Base-by-base conservation (phyloP, 805 yeast species). In the Pachysolen tannophilus region DNA sequence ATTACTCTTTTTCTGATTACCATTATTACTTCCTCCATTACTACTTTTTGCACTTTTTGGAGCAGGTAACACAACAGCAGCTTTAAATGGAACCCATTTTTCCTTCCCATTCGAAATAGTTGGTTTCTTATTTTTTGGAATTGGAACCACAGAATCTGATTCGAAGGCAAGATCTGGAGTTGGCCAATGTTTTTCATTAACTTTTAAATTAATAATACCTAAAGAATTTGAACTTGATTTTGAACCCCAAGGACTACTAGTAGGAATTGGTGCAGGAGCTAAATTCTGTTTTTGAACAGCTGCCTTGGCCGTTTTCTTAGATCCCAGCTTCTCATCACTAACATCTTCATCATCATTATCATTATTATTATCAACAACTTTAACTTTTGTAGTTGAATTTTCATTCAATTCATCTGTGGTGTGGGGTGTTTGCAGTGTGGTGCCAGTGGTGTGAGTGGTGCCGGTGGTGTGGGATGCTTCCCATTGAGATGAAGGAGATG, bases 41-140 rank as follows among this genome's bases (percentile, higher is more conserved):
- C 23, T 39, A 10, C 18, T 30, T 27, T 30, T 41, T 30, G 34
- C 29, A n/a, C 28, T 32, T 21, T 43, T 43, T 9, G 60, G 53
- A 35, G 50, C 53, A 15, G 68, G 61, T 27, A 70, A 60, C 19
- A 67, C 68, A 32, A 71, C 72, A 28, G 72, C 58, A 19, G 75
- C 82, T 45, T 74, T 68, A 52, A 71, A 74, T n/a, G 85, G 85
- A 26, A 78, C 70, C 84, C 85, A 78, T 52, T 80, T 82, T 47
- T 74, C 81, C 48, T 72, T 75, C 37, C 77, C 76, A 11, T 57
- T 56, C 31, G 40, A 37, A 35, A 45, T 44, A 13, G 37, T 34
- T 15, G 48, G 45, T 27, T 35, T 38, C n/a, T 37, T 21, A 10
- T 21, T 18, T 21, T 37, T 8, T 24, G 51, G 44, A 34, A 49